Conservation (phyloP, 192 early-diverging fungal species). For the Paraglomus brasilianum region DNA sequence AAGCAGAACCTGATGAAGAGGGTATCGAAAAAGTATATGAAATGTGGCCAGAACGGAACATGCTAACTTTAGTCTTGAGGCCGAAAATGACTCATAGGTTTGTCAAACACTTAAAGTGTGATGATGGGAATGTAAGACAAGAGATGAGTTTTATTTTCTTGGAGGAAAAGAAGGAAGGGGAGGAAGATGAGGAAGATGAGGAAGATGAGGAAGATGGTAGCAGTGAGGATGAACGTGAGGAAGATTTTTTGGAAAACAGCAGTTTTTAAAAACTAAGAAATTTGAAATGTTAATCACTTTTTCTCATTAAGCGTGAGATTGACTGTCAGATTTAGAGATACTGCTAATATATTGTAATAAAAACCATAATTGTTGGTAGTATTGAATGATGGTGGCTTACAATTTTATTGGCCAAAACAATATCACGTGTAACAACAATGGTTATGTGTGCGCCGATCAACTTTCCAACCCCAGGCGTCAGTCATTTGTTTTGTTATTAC, state of each 20-base stretch:
- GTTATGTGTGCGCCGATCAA: no score
- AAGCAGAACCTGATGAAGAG: conserved; percentile 47
- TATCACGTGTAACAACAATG: no score
- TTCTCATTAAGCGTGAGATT: no score
- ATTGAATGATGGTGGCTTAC: no score
- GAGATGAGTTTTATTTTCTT: conserved; percentile 42
- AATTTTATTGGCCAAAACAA: no score
- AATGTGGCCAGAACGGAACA: conserved; percentile 53
- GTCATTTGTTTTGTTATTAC: no score
- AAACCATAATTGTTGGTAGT: no score
- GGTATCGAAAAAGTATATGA: conserved; percentile 29
- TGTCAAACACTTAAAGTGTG: conserved; percentile 55
- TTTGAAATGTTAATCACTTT: neutral
- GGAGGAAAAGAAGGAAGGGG: conserved; percentile 21
- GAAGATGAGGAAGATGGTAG: conserved; percentile 25
- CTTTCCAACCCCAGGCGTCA: no score
- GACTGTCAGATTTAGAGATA: no score
- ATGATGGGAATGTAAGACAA: conserved; percentile 37
- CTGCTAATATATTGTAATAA: no score
- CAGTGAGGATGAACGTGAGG: neutral
- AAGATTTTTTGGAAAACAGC: neutral
- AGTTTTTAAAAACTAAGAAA: neutral
- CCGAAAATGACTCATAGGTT: conserved; percentile 56
- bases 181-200: conserved; percentile 38
- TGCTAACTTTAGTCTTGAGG: conserved; percentile 54